Evolutionary conservation across 225 moss, liverwort and hornwort species (phyloP).

Genomic region (Climacium dendroides): DNA sequence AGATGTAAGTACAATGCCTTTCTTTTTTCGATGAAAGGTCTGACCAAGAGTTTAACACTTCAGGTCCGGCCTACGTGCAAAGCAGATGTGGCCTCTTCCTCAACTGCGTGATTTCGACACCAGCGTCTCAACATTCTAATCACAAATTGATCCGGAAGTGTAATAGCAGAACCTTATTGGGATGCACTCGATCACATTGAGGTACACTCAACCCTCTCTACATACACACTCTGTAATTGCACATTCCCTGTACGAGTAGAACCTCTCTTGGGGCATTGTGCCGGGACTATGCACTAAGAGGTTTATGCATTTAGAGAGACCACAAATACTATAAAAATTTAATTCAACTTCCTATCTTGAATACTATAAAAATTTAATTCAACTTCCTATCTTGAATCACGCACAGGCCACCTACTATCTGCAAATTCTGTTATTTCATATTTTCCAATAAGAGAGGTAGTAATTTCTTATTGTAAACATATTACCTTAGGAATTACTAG

Average conservation of each 20-base stretch:
- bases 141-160: neutral
- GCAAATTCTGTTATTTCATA: no score
- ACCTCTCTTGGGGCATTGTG: no score
- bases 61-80: conserved; percentile 18
- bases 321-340: no score
- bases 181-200: no score
- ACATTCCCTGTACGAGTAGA: neutral
- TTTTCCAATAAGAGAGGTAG: no score
- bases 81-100: conserved; percentile 14
- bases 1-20: neutral
- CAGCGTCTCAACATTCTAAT: neutral
- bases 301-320: no score
- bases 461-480: neutral
- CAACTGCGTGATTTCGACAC: neutral
- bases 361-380: no score
- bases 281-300: no score
- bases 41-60: neutral
- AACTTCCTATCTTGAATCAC: no score
- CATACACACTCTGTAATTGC: neutral
- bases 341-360: no score
- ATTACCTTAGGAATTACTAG: no score
- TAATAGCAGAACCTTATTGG: neutral
- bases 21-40: neutral
- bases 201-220: neutral
- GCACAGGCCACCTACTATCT: no score